Evolutionary conservation across 208 protist genomes (phyloP), one percentile per base, ranked within the genome.

Genomic region (Acanthamoeba polyphaga): DNA sequence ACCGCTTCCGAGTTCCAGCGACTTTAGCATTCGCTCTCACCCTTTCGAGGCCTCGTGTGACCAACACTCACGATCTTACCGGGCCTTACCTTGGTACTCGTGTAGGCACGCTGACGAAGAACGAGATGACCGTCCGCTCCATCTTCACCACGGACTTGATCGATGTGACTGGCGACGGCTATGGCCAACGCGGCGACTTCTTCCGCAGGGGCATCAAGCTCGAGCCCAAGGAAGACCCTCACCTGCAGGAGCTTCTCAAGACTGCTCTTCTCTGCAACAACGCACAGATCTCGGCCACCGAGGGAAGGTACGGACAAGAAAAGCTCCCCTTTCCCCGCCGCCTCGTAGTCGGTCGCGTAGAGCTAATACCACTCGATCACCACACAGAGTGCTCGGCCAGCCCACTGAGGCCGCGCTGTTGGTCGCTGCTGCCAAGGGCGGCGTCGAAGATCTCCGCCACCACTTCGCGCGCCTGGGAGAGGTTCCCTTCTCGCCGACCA

Each of bases 21-120:
- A 38, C 34, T 38, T 38, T 38, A 38, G 34, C 34, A 38, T 38
- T 38, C 34, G 34, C 34, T 38, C 34, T 38, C 34, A 38, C 34
- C 34, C 34, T 38, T 38, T 38, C 34, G 34, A 27, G 15, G 51
- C 55, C 62, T 29, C 84, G 17, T 85, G 27, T 85, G 19, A 85
- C 76, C 24, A 17, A 94, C 34, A 38, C 2, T 38, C 34, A 38
- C 34, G 90, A 38, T n/a, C 29, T 1, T 94, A n/a, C 24, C 2
- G 0, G 90, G 38, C 15, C 24, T 95, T 6, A 78, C 22, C 17
- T 78, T 99, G 99, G 97, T 99, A 38, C 34, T 38, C 98, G 3
- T 99, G 99, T 99, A 22, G 99, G 99, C 68, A 99, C 99, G 58
- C 98, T 99, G 58, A 99, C 99, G 29, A 97, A 98, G 95, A 99